Percentiles rank a stretch among this genome's conserved stretches.
These are phyloP conservation scores for Dimargaris xerosporica DNA, from an alignment of 192 early-diverging fungal genomes.

Conservation along the genomic window DNA sequence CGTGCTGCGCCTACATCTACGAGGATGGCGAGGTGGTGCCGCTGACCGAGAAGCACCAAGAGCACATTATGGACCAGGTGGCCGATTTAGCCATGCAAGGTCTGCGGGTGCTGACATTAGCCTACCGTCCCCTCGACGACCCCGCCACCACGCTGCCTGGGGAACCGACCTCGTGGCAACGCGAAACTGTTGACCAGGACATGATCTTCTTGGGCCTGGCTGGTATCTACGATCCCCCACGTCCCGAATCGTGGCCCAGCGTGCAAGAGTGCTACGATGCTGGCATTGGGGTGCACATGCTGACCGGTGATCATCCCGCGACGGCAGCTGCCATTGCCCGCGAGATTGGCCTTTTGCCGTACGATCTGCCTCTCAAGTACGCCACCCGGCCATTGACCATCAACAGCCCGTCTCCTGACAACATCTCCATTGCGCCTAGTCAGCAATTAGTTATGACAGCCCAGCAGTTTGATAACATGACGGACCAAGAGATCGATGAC, in stretches of 20 bases:
- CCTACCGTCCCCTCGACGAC: slow-evolving; percentile 35
- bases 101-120: slow-evolving; percentile 74
- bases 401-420: slow-evolving; percentile 17
- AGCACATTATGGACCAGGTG: slow-evolving; percentile 39
- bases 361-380: slow-evolving; percentile 16
- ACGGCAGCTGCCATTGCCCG: slow-evolving; percentile 86
- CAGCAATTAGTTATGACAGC: slow-evolving; percentile 66
- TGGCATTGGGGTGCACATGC: slow-evolving; percentile 90
- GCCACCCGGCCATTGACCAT: slow-evolving; percentile 5
- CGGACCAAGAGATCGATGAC: slow-evolving; percentile 66
- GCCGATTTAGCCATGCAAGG: slow-evolving; percentile 60
- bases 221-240: slow-evolving; percentile 87
- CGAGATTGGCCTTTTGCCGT: slow-evolving; percentile 64
- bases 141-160: slow-evolving; percentile 14
- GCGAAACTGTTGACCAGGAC: slow-evolving; percentile 47
- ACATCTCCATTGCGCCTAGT: slow-evolving; percentile 3
- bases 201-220: slow-evolving; percentile 77
- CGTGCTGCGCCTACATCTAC: slow-evolving; percentile 39
- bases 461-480: slow-evolving; percentile 65
- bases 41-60: slow-evolving; percentile 25
- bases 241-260: slow-evolving; percentile 44
- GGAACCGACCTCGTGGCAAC: slow-evolving; percentile 27
- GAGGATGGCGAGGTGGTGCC: slow-evolving; percentile 24
- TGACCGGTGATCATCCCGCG: slow-evolving; percentile 86
- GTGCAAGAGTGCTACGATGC: slow-evolving; percentile 70